These are phyloP conservation scores for Chlorella vulgaris DNA, from an alignment of 139 green algal genomes.

Conservation along the genomic window DNA sequence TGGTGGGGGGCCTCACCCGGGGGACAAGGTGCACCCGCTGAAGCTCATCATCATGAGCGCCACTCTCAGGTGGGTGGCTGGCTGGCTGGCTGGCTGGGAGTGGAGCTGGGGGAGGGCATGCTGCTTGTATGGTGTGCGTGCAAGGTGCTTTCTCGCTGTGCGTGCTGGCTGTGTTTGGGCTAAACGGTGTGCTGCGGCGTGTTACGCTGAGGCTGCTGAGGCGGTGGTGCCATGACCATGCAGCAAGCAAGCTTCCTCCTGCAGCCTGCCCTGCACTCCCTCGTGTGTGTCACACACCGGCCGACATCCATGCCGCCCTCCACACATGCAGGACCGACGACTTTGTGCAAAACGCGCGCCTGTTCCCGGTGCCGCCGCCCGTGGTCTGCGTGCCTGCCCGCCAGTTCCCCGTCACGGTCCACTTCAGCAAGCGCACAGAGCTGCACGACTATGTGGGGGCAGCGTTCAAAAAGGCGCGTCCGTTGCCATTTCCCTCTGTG, in stretches of 20 bases:
- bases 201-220: no score
- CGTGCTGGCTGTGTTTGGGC: no score
- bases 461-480: conserved; percentile 75
- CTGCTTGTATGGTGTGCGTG: not conserved
- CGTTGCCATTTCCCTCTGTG: not conserved
- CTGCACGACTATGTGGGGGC: conserved; percentile 83
- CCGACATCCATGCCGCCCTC: not conserved
- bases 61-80: conserved; percentile 71
- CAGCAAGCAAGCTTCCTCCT: no score
- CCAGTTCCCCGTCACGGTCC: conserved; percentile 93
- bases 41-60: conserved; percentile 98
- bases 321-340: conserved; percentile 53
- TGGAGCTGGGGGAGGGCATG: not conserved
- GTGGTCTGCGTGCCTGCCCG: conserved; percentile 77
- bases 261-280: no score
- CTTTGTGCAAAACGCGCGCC: conserved; percentile 79
- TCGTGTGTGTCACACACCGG: no score
- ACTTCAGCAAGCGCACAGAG: conserved; percentile 90
- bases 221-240: no score
- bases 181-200: no score
- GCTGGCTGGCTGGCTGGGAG: not conserved
- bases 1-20: not conserved
- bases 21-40: conserved; percentile 69
- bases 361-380: conserved; percentile 81
- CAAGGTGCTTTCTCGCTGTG: no score